phyloP scores from a whole-genome alignment of 75 land plant genomes.

The Gnetum montanum region DNA sequence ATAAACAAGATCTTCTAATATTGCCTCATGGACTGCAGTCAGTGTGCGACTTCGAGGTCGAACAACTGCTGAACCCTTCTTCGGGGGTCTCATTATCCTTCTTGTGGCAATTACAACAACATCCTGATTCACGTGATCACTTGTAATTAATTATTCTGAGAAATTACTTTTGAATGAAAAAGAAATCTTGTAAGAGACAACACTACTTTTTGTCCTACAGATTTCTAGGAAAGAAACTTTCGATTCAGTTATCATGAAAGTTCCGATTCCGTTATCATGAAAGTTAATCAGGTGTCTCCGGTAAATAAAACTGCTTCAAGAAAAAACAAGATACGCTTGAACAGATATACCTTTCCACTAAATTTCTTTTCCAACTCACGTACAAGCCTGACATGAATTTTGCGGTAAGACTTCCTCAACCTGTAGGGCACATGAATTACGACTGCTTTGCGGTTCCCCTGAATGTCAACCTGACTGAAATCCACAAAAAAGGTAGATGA shows the following conservation, averaged over 20 bases:
- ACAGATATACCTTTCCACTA: slow-evolving; percentile 91
- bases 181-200: too few relatives aligned
- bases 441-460: slow-evolving; percentile 61
- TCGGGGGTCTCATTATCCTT: slow-evolving; percentile 79
- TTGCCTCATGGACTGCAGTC: slow-evolving; percentile 78
- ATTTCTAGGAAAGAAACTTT: too few relatives aligned
- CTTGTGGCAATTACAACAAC: slow-evolving; percentile 67
- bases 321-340: neutral
- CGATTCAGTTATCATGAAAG: too few relatives aligned
- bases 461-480: slow-evolving; percentile 59
- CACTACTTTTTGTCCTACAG: too few relatives aligned
- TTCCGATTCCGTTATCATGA: too few relatives aligned
- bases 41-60: slow-evolving; percentile 76
- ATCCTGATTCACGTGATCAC: slow-evolving; percentile 41
- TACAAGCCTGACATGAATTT: slow-evolving; percentile 70
- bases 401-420: slow-evolving; percentile 59
- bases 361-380: slow-evolving; percentile 90
- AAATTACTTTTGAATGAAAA: too few relatives aligned
- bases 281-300: too few relatives aligned
- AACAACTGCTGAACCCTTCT: slow-evolving; percentile 68
- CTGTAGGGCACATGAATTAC: slow-evolving; percentile 74
- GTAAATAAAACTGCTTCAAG: neutral
- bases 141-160: too few relatives aligned
- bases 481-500: too few relatives aligned
- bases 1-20: slow-evolving; percentile 68